These are phyloP conservation scores for Phaseolus coccineus DNA, from an alignment of 331 rosid genomes.

Conservation along the genomic window DNA sequence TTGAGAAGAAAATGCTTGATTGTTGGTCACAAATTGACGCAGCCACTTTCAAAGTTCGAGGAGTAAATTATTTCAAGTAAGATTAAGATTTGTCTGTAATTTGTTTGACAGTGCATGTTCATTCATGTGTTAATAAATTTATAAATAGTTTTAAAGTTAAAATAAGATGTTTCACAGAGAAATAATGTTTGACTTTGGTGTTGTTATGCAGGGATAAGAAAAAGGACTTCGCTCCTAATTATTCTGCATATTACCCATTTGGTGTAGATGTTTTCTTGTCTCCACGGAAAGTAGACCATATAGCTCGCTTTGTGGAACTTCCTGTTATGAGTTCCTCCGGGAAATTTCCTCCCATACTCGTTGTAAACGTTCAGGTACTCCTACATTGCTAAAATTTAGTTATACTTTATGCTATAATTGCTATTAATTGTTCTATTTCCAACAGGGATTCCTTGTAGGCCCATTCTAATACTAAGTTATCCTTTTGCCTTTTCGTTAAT, in stretches of 20 bases:
- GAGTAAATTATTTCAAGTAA: constrained; percentile 81
- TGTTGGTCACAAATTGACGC: constrained; percentile 92
- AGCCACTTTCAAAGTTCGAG: constrained; percentile 78
- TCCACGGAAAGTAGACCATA: constrained; percentile 80
- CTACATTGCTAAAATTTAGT: constrained; percentile 23
- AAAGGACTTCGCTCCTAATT: constrained; percentile 79
- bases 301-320: constrained; percentile 85
- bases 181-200: constrained; percentile 37
- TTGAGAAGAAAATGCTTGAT: constrained; percentile 86
- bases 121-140: constrained; percentile 19
- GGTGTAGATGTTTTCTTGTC: constrained; percentile 96
- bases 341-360: constrained; percentile 81
- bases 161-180: constrained; percentile 20
- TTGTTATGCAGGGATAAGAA: constrained; percentile 78
- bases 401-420: neutral
- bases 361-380: constrained; percentile 95
- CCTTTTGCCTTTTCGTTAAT: constrained; percentile 4
- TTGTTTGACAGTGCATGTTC: constrained; percentile 38
- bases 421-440: constrained; percentile 3
- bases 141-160: neutral
- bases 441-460: neutral
- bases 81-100: constrained; percentile 35
- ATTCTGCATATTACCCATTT: constrained; percentile 90
- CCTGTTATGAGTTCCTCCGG: constrained; percentile 64
- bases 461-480: constrained; percentile 27